Percentiles rank a stretch among this genome's conserved stretches.
These are phyloP conservation scores for Sherardia arvensis DNA, from an alignment of 257 asterid species.

Conservation along the genomic window DNA sequence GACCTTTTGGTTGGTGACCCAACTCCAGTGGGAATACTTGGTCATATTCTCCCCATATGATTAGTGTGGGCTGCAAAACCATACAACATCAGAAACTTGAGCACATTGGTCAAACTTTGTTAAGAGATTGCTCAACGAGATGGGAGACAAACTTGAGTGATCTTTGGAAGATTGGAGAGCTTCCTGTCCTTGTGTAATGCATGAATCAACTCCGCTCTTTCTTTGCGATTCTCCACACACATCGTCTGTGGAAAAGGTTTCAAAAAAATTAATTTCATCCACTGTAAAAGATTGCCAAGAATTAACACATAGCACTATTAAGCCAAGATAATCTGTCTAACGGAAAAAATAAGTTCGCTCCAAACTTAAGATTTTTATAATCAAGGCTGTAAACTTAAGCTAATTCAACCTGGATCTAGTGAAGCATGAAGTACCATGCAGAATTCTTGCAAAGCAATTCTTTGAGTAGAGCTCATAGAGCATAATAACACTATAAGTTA, in stretches of 20 bases:
- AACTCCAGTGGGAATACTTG: constrained; percentile 66
- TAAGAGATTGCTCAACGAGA: not conserved
- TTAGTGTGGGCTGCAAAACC: constrained; percentile 50
- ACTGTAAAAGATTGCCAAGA: not conserved
- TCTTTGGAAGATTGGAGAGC: constrained; percentile 60
- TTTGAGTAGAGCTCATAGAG: too few species aligned
- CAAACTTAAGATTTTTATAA: too few species aligned
- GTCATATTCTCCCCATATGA: constrained; percentile 80
- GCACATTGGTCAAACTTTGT: not conserved
- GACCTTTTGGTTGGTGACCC: constrained; percentile 62
- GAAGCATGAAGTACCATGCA: not conserved
- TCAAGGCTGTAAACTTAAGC: not conserved
- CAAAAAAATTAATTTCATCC: not conserved
- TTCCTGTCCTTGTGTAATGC: constrained; percentile 59
- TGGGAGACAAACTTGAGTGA: constrained; percentile 41
- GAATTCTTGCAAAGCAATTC: too few species aligned
- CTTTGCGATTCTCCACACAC: constrained; percentile 63
- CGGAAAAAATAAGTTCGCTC: too few species aligned
- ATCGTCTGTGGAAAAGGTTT: constrained; percentile 39
- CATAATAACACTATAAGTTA: not conserved
- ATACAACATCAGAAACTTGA: not conserved
- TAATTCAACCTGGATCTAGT: not conserved
- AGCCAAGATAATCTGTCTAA: too few species aligned
- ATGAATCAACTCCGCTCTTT: constrained; percentile 57
- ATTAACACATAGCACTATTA: too few species aligned